Base-by-base conservation (phyloP, 352 stramenopile genomes). In the Phytopythium sindhum region DNA sequence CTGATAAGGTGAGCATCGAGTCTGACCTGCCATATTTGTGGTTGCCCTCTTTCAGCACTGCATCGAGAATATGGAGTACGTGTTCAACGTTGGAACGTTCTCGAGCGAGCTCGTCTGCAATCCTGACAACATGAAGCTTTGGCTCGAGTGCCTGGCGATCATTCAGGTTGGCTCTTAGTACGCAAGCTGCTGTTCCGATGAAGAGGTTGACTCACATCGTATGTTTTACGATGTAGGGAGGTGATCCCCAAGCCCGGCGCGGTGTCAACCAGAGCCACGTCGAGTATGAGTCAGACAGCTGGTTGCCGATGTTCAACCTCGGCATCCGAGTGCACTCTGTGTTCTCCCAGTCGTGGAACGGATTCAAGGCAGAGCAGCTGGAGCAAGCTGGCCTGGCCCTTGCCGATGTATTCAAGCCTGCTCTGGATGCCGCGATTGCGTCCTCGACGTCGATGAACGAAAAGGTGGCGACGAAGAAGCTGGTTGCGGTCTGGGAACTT, bases 261-360 rank as follows among this genome's bases (percentile, higher is more conserved):
- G 77, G 84, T 26, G 80, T 92, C 28, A 60, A 86, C 56, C 71
- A 94, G 63, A 84, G 81, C 61, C 88, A 96, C 52, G 84, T 96
- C 35, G 88, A 96, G 72, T 96, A 95, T 60, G 88, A 96, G 63
- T 93, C 86, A 4, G 88, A 96, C 57, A 93, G 78, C 47, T 96
- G 88, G 88, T 64, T 96, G 48, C 88, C 86, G 8, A 95, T 94
- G 78, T 96, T 96, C 66, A 96, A 96, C 44, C 75, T 96, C 23
- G 88, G 88, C 23, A 96, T 96, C 62, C 86, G 87, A 11, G 74
- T 95, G 19, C 88, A 96, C 66, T 92, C 88, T 14, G 73, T 95
- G 4, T 96, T 95, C 37, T 81, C 86, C 21, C 78, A 92, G 3
- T 74, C 86, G 2, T 94, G 86, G 84, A 88, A 86, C 56, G 79